Base-by-base conservation (phyloP, 164 flowering plant species). In the Vitis rotundifolia region DNA sequence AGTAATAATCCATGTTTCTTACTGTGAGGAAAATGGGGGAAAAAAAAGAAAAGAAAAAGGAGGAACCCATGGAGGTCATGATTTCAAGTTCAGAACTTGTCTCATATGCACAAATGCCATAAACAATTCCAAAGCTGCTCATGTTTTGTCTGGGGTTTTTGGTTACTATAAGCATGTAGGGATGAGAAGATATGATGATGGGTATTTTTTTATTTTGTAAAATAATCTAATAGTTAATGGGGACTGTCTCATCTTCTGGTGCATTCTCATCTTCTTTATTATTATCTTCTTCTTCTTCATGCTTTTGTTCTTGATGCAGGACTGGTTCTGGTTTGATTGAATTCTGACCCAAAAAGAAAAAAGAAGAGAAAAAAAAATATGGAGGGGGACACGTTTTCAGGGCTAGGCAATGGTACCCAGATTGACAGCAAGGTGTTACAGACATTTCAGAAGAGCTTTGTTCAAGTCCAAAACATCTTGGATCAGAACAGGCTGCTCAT, bases 401-500 rank as follows among this genome's bases (percentile, higher is more conserved):
- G 80, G 26, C 70, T 79, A 19, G 82, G 80, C 6, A 81, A 79
- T 75, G 82, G 83, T 3, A 63, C 78, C 37, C 85, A 84, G 70
- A 51, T 86, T 19, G 89, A 87, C 76, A 76, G 84, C 14, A 88
- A 81, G 77, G 70, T 84, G 9, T 18, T 86, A 72, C 89, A 86
- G 76, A 78, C 82, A 71, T 88, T 84, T 73, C 88, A 88, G 70
- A 86, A 83, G 75, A 86, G 78, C 49, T 88, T 88, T 75, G 80
- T 68, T 60, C 85, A 88, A 73, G 92, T 88, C 3, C 90, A 88
- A 56, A 78, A 80, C 66, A 83, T 88, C 16, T 76, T 88, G 69
- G 92, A 88, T 70, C 90, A 86, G 62, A 88, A 88, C 72, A 74
- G 88, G 75, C 44, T 88, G 66, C 79, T 88, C 11, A 87, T 87